A percentile compares a stretch with the other conserved stretches of the same genome.
Evolutionary conservation across 805 yeast species (phyloP).

Genomic region (Candida argentea): DNA sequence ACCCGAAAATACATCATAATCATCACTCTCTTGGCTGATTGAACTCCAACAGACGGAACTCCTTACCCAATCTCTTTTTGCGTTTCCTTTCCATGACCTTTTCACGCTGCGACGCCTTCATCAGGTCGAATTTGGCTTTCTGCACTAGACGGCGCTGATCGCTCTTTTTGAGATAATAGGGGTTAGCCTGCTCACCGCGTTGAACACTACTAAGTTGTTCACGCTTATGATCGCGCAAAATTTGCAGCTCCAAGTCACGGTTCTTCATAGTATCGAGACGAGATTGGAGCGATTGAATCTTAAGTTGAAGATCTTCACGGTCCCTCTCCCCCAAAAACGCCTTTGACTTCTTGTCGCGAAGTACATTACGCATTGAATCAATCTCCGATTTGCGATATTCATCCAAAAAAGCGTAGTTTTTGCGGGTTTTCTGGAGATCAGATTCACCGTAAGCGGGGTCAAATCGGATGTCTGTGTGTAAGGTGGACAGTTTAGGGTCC

Average conservation of each 20-base stretch:
- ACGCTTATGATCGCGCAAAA: constrained; percentile 49
- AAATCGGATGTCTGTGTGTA: constrained; percentile 78
- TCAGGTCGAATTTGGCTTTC: constrained; percentile 65
- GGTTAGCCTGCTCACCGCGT: constrained; percentile 38
- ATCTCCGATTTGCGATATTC: constrained; percentile 76
- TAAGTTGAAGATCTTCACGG: constrained; percentile 40
- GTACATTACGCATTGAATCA: constrained; percentile 40
- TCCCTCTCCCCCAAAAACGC: constrained; percentile 35
- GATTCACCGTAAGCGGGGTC: constrained; percentile 86
- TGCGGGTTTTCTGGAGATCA: constrained; percentile 54
- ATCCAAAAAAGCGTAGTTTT: constrained; percentile 77
- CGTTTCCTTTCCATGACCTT: constrained; percentile 82
- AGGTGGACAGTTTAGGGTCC: constrained; percentile 24
- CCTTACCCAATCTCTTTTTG: constrained; percentile 75
- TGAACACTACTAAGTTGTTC: constrained; percentile 37
- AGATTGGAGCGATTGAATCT: constrained; percentile 56
- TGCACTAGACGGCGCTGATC: constrained; percentile 68
- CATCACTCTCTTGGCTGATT: constrained; percentile 5
- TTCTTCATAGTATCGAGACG: constrained; percentile 59
- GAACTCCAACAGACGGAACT: constrained; percentile 47
- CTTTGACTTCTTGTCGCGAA: constrained; percentile 44
- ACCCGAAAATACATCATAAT: too few relatives aligned
- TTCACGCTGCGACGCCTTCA: constrained; percentile 65
- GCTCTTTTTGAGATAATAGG: constrained; percentile 53
- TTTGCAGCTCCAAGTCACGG: constrained; percentile 63